Evolutionary conservation across 2,329 filamentous ascomycete genomes (phyloP).

Genomic region (Rhytidhysteron rufulum): DNA sequence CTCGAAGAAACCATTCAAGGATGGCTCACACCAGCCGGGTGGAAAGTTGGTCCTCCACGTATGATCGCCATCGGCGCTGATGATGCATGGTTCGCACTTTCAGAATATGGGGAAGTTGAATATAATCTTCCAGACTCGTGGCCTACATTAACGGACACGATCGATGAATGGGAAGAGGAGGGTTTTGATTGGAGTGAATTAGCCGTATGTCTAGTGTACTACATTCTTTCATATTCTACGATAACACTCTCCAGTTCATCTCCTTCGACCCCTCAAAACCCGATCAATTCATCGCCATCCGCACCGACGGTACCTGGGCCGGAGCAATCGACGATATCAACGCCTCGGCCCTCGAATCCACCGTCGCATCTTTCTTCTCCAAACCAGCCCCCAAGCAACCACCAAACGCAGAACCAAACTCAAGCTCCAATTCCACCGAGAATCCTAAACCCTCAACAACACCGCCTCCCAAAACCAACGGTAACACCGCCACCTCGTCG

Average conservation of each 20-base stretch:
- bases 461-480: not conserved
- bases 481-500: not conserved
- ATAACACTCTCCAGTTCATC: slow-evolving; percentile 16
- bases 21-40: slow-evolving; percentile 35
- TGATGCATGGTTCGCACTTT: slow-evolving; percentile 34
- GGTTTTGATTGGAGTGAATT: slow-evolving; percentile 29
- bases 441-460: not conserved
- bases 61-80: slow-evolving; percentile 28
- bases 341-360: slow-evolving; percentile 27
- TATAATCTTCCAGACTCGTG: slow-evolving; percentile 24
- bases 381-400: slow-evolving; percentile 10
- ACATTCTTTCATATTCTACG: not conserved
- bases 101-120: slow-evolving; percentile 31
- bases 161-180: slow-evolving; percentile 32
- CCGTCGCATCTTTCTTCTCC: slow-evolving; percentile 28
- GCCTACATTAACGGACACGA: slow-evolving; percentile 29
- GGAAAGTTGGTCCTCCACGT: slow-evolving; percentile 31
- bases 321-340: slow-evolving; percentile 31
- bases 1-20: slow-evolving; percentile 30
- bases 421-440: not conserved
- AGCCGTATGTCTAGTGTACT: slow-evolving; percentile 8
- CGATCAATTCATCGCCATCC: slow-evolving; percentile 33
- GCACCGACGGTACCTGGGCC: slow-evolving; percentile 31
- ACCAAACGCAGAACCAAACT: slow-evolving; percentile 12
- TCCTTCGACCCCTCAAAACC: slow-evolving; percentile 23